These are phyloP conservation scores for Pseudohyphozyma bogoriensis DNA, from an alignment of 768 basidiomycete genomes.

Conservation along the genomic window DNA sequence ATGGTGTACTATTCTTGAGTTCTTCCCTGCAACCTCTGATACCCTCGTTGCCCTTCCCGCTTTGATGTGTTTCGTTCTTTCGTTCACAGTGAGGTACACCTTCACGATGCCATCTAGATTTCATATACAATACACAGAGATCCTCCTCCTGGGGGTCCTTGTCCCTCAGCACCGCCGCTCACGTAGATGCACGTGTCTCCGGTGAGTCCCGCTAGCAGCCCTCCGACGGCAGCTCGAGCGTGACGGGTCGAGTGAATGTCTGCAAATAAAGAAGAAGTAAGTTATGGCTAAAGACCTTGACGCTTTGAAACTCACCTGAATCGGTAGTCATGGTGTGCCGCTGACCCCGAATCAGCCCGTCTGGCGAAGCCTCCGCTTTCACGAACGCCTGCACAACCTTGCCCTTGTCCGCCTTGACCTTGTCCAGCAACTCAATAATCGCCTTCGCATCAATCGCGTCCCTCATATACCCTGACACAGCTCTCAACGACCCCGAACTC, in stretches of 20 bases:
- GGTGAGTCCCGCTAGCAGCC: neutral
- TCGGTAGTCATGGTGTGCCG: slow-evolving; percentile 6
- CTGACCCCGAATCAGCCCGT: neutral
- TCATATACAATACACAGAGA: slow-evolving; percentile 1
- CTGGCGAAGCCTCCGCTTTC: slow-evolving; percentile 5
- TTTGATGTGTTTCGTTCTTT: too few relatives aligned
- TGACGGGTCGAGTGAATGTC: slow-evolving; percentile 6
- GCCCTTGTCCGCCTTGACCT: neutral
- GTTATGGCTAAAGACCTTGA: too few relatives aligned
- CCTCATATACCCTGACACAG: neutral
- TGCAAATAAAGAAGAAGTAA: too few relatives aligned
- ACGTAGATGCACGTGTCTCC: slow-evolving; percentile 2
- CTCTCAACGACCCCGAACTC: neutral
- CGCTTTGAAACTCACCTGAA: neutral
- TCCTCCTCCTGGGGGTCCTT: slow-evolving; percentile 3
- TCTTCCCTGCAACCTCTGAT: too few relatives aligned
- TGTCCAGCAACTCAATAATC: neutral
- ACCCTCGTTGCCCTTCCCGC: too few relatives aligned
- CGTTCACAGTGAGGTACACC: too few relatives aligned
- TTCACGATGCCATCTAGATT: too few relatives aligned
- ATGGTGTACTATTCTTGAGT: too few relatives aligned
- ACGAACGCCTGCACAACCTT: slow-evolving; percentile 1
- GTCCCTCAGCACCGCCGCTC: slow-evolving; percentile 6
- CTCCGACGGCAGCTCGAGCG: slow-evolving; percentile 5
- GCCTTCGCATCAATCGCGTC: slow-evolving; percentile 5